Evolutionary conservation across 768 basidiomycete genomes (phyloP), one percentile per base, ranked within the genome.

Genomic region (Cantharellus anzutake): DNA sequence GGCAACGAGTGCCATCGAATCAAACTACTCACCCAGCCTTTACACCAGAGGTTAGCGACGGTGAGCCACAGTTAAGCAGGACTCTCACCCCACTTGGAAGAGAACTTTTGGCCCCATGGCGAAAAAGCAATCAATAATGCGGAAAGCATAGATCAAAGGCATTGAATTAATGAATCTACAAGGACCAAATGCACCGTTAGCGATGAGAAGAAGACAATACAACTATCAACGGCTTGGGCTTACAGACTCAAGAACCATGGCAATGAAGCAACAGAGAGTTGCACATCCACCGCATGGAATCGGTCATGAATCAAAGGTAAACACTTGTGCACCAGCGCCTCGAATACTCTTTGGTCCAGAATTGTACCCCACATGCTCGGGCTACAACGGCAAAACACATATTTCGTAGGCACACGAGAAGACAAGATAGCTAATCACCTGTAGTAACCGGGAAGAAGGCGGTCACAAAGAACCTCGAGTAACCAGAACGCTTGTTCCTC

Each of bases 401-500:
- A 38, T 41, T 51, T 60, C 39, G 39, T 39, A 14, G 63, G 58
- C 60, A 59, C 60, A 40, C 59, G 29, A 58, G 34, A 7, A 2
- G 16, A 4, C 7, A 57, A 29, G 52, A 34, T 42, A 52, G 34
- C 50, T 55, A 70, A 80, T 62, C 56, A 92, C 92, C 86, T 84
- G 69, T 96, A 97, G 70, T 97, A 97, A n/a, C 94, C 94, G 2
- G 96, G 96, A 37, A 99, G 74, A 37, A 98, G 79, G 11, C 94
- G 81, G 66, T 93, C 90, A 65, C 96, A 98, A 3, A 99, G 76
- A 1, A 97, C 89, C 67, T 93, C 88, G 3, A 99, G 76, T 3
- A 97, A 75, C 93, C 93, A 98, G 69, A 99, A 99, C 5, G 93
- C 84, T 69, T 98, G 94, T 65, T 98, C 96, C 71, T 99, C 96